These are phyloP conservation scores for Plasmodium vinckei DNA, from an alignment of 169 alveolate species.

Conservation along the genomic window DNA sequence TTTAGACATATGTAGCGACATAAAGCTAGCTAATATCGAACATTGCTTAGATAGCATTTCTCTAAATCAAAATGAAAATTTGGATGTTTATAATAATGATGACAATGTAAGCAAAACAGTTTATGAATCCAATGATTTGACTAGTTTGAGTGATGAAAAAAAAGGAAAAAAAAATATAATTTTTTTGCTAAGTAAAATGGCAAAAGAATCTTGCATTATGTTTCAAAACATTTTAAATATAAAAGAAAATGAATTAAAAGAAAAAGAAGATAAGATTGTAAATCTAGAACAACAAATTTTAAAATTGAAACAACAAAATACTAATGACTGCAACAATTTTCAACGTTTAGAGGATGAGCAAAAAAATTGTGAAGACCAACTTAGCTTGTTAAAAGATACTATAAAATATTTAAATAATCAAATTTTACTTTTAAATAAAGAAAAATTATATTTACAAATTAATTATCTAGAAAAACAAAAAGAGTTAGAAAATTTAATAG, in stretches of 20 bases:
- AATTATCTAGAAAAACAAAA: conserved; percentile 8
- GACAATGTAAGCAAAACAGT: no score
- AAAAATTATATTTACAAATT: conserved; percentile 28
- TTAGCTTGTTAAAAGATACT: conserved; percentile 4
- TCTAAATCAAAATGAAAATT: no score
- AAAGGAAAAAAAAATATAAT: not conserved
- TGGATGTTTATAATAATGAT: no score
- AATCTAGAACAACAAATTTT: conserved; percentile 14
- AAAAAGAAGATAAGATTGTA: conserved; percentile 11
- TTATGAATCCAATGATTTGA: no score
- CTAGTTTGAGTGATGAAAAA: no score
- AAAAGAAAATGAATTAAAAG: conserved; percentile 42
- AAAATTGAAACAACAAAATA: conserved; percentile 24
- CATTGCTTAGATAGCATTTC: no score
- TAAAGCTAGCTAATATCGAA: no score
- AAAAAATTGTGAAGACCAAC: not conserved
- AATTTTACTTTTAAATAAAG: conserved; percentile 24
- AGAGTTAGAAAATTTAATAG: conserved; percentile 10
- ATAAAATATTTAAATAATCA: conserved; percentile 17
- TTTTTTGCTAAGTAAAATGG: conserved; percentile 3
- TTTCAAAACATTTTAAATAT: conserved; percentile 18
- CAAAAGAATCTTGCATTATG: conserved; percentile 43
- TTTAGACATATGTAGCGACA: not conserved
- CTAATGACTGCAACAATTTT: conserved; percentile 19
- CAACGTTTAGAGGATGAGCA: conserved; percentile 23